Conservation (phyloP, 2,329 filamentous ascomycete species). For the Fusarium tanahbumbuense region DNA sequence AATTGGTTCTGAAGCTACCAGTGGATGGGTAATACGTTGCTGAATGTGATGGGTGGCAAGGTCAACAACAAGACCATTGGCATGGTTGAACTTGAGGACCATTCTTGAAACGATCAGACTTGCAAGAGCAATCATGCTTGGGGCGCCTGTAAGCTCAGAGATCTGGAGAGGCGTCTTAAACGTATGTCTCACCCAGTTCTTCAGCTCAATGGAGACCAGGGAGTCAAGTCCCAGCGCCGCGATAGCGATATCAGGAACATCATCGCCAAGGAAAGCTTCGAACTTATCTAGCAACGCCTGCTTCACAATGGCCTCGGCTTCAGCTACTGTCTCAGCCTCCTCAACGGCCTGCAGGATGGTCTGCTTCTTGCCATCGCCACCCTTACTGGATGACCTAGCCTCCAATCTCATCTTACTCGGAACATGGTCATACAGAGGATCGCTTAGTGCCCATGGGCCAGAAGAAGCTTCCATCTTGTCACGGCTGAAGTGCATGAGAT, state of each 20-base stretch:
- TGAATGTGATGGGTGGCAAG: background rate
- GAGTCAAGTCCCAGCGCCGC: constrained; percentile 2
- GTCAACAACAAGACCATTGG: no score
- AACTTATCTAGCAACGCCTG: constrained; percentile 5
- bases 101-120: background rate
- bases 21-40: no score
- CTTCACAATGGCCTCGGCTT: background rate
- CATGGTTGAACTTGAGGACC: background rate
- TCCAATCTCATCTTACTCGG: background rate
- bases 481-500: constrained; percentile 10
- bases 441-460: constrained; percentile 1
- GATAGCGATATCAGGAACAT: constrained; percentile 5
- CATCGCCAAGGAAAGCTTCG: background rate
- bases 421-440: constrained; percentile 5
- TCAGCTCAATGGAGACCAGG: constrained; percentile 6
- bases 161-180: constrained; percentile 7
- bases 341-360: constrained; percentile 8
- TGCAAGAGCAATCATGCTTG: constrained; percentile 3
- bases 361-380: background rate
- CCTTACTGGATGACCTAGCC: background rate
- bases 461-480: background rate
- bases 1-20: no score
- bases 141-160: constrained; percentile 4
- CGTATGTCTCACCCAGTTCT: constrained; percentile 11
- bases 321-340: background rate